Evolutionary conservation across 2,329 filamentous ascomycete species (phyloP), one percentile per base, ranked within the genome.

Genomic region (Chaetomium globosum): DNA sequence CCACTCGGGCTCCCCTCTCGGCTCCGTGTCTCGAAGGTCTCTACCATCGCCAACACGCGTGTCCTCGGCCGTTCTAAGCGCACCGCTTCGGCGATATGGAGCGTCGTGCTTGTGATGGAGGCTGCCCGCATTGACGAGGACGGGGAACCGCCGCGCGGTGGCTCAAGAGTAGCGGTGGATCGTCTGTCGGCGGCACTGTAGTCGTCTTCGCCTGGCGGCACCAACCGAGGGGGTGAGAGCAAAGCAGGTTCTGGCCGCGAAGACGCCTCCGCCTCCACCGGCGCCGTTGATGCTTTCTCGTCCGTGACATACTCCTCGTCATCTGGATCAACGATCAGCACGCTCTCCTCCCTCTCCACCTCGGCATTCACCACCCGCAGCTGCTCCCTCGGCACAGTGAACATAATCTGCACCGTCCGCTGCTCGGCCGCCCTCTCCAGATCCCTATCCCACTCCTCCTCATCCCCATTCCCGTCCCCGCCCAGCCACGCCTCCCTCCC

Each of bases 351-450:
- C 64, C 75, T 75, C 68, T 81, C 80, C 39, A 81, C 74, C 68
- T 89, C 89, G 59, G 86, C 89, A 75, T 98, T 98, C 23, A 97
- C 94, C n/a, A 98, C 93, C 30, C 94, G 81, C 68, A 98, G 78
- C 71, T 87, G 87, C 76, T 94, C 90, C 75, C 89, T 92, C 2
- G 95, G 94, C 66, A 97, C 92, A 0, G 94, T 97, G 77, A 97
- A 98, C 86, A 96, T 95, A 73, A 92, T 85, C 76, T 93, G 90
- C 67, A 93, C 90, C 9, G 91, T 81, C 26, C 89, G 79, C 65
- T 85, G 85, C 77, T 92, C 88, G 1, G 89, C 85, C 2, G 90
- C 89, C 63, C 84, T 82, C 75, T 93, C 90, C 48, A 93, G 86
- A 71, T 93, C 90, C 90, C 90, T 91, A 62, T 92, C 83, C 39